A percentile compares a stretch with the other conserved stretches of the same genome.
phyloP scores from a whole-genome alignment of 306 rosid genomes.

The Dalbergia cochinchinensis region DNA sequence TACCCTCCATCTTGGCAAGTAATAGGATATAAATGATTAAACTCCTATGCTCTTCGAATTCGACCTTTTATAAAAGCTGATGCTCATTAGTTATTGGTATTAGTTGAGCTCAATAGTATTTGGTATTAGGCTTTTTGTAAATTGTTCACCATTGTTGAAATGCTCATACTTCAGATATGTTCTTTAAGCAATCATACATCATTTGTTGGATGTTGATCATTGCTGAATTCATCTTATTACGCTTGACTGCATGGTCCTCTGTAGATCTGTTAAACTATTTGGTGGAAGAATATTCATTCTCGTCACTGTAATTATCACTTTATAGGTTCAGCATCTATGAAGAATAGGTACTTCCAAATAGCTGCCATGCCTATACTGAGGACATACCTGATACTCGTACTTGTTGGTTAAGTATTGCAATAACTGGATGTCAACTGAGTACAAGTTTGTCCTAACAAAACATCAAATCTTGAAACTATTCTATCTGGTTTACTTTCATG shows the following conservation, averaged over 20 bases:
- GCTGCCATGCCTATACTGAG: too few species aligned
- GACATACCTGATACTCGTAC: too few species aligned
- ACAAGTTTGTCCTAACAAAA: too few species aligned
- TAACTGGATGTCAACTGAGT: too few species aligned
- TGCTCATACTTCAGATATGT: not conserved
- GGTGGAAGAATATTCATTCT: not conserved
- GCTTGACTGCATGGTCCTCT: not conserved
- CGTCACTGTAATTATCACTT: constrained; percentile 9
- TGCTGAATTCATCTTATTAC: not conserved
- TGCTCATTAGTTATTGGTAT: constrained; percentile 2
- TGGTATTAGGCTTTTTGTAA: not conserved
- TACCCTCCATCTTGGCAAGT: too few species aligned
- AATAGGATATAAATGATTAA: not conserved
- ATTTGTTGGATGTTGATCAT: constrained; percentile 16
- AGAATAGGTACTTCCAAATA: too few species aligned
- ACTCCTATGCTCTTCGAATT: not conserved
- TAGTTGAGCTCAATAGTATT: constrained; percentile 2
- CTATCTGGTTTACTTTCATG: too few species aligned
- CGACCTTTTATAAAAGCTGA: constrained; percentile 1
- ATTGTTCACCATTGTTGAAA: not conserved
- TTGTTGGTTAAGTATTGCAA: too few species aligned
- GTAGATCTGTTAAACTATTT: not conserved
- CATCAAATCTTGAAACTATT: too few species aligned
- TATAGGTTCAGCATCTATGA: not conserved
- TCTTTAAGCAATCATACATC: constrained; percentile 2